phyloP scores from a whole-genome alignment of 495 filamentous ascomycete genomes.

The Hyaloscypha finlandica region DNA sequence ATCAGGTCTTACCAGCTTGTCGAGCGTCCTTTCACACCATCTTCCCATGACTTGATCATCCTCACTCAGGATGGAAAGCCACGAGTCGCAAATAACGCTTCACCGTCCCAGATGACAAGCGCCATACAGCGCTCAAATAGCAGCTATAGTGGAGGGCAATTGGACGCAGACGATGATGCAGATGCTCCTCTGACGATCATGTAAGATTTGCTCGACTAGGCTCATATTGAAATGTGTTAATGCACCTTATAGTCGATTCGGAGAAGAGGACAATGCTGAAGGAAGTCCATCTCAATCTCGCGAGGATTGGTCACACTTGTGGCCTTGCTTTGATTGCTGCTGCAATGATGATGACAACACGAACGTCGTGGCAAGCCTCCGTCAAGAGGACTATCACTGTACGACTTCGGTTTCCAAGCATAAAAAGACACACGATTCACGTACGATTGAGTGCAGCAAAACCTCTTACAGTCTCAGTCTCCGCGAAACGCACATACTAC shows the following conservation, averaged over 20 bases:
- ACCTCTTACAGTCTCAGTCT: background rate
- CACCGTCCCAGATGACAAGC: background rate
- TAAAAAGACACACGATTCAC: background rate
- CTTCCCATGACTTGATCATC: conserved; percentile 2
- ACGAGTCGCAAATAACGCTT: conserved; percentile 28
- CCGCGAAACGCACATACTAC: background rate
- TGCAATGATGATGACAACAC: background rate
- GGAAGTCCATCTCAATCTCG: background rate
- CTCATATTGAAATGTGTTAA: background rate
- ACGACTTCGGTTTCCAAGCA: background rate
- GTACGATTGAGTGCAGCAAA: background rate
- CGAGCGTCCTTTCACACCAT: background rate
- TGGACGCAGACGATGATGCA: background rate
- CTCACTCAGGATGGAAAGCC: conserved; percentile 19
- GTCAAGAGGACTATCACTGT: background rate
- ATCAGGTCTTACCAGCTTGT: background rate
- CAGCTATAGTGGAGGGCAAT: background rate
- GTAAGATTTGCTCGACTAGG: background rate
- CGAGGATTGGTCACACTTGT: background rate
- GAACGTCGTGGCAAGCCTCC: background rate
- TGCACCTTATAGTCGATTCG: background rate
- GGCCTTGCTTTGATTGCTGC: background rate
- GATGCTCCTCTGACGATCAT: background rate
- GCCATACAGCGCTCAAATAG: background rate
- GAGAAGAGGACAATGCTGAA: background rate